phyloP scores from a whole-genome alignment of 164 flowering plant genomes.

The Kalanchoe fedtschenkoi region DNA sequence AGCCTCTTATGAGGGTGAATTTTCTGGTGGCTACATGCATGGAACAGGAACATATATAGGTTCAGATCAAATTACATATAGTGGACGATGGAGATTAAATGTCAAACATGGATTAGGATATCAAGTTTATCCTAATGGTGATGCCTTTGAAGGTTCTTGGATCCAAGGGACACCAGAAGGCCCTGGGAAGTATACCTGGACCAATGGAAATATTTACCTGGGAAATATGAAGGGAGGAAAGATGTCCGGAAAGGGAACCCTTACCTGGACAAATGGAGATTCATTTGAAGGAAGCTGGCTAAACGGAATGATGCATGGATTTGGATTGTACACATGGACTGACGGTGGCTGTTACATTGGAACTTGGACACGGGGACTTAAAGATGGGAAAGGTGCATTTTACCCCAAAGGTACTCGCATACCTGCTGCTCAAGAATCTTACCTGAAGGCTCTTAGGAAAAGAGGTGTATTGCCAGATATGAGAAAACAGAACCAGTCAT shows the following conservation, averaged over 20 bases:
- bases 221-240: constrained; percentile 93
- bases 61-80: constrained; percentile 44
- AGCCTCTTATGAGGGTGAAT: constrained; percentile 81
- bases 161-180: constrained; percentile 82
- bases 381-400: constrained; percentile 94
- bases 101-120: constrained; percentile 87
- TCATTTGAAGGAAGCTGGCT: constrained; percentile 93
- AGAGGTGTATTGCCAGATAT: constrained; percentile 77
- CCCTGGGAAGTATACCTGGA: constrained; percentile 89
- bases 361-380: constrained; percentile 85
- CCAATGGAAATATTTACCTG: constrained; percentile 69
- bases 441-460: constrained; percentile 70
- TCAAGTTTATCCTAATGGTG: constrained; percentile 73
- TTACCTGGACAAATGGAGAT: constrained; percentile 87
- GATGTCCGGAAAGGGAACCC: constrained; percentile 89
- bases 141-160: constrained; percentile 93
- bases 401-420: constrained; percentile 70
- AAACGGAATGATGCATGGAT: constrained; percentile 91
- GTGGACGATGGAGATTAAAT: constrained; percentile 81
- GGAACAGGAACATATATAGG: constrained; percentile 64
- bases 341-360: constrained; percentile 93
- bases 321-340: constrained; percentile 84
- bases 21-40: constrained; percentile 82
- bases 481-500: constrained; percentile 42
- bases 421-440: constrained; percentile 60